phyloP scores from a whole-genome alignment of 768 basidiomycete species.

The Cystobasidium ongulense region DNA sequence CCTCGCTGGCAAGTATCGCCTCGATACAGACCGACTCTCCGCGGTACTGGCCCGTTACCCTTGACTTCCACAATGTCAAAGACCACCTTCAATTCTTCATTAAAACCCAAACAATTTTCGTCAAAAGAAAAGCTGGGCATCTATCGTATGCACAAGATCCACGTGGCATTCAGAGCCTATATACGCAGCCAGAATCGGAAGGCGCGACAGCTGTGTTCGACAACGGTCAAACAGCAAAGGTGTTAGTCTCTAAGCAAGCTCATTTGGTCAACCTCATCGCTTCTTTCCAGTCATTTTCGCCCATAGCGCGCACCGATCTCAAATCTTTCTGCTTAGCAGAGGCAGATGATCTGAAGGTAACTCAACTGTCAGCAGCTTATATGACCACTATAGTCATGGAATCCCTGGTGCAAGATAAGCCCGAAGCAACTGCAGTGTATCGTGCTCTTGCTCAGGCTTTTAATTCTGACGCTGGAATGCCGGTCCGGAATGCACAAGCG shows the following conservation, averaged over 20 bases:
- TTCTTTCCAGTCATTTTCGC: constrained; percentile 58
- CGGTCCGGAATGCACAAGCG: background rate
- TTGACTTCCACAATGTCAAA: constrained; percentile 63
- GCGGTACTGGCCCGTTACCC: constrained; percentile 86
- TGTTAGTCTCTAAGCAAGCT: constrained; percentile 48
- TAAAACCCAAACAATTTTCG: constrained; percentile 71
- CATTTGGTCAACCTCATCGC: constrained; percentile 77
- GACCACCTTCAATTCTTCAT: constrained; percentile 64
- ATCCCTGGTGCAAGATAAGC: constrained; percentile 24
- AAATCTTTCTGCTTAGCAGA: constrained; percentile 48
- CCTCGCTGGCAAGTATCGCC: constrained; percentile 69
- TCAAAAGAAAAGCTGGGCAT: constrained; percentile 85
- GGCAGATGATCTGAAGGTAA: background rate
- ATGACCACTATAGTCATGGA: background rate
- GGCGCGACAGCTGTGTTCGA: constrained; percentile 79
- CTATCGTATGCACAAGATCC: constrained; percentile 90
- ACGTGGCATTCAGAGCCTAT: constrained; percentile 80
- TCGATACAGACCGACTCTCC: constrained; percentile 86
- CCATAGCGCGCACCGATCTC: constrained; percentile 73
- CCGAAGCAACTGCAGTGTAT: constrained; percentile 17
- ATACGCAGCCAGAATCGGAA: constrained; percentile 76
- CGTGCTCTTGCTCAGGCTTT: background rate
- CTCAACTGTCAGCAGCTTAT: background rate
- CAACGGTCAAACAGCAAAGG: constrained; percentile 59
- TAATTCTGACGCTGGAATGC: background rate